Evolutionary conservation across 2,329 filamentous ascomycete genomes (phyloP), one percentile per base, ranked within the genome.

Genomic region (Ophiostoma montium): DNA sequence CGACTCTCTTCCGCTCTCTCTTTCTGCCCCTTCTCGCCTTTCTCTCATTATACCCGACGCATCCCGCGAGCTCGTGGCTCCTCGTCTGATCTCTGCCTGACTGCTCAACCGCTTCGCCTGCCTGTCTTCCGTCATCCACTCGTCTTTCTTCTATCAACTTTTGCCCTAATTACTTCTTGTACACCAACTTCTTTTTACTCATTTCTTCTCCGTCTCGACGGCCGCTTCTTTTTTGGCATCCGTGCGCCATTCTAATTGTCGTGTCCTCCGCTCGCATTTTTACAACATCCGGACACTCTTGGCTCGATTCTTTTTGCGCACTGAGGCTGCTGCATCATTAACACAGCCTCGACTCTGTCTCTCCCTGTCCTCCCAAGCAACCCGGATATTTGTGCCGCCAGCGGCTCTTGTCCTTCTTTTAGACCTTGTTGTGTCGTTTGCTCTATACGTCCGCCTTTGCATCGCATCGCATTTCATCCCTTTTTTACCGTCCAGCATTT

Each of bases 321-420:
- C 45, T 50, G 49, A 47, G 45, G 49, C 49, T 48, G 49, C 49
- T 35, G 49, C 49, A 50, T 47, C 13, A 4, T 42, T 16, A 30
- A 16, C 15, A 30, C n/a, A 23, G 39, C 23, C 9, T 42, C 23
- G 23, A 13, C 16, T 42, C 7, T 9, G 5, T 38, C 47, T 42
- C 35, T 42, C 12, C 31, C 16, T 41, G 44, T 36, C 31, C 10
- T 38, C 16, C 35, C 30, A 35, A 18, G 31, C 16, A 23, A 30
- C 15, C 23, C 21, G 39, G 39, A 42, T 42, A 13, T 42, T 15
- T 42, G n/a, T n/a, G 13, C 23, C 39, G 23, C 39, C 21, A 42
- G 39, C 39, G 39, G 39, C 39, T 27, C 39, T 42, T 23, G 39
- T 30, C 23, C 23, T 42, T 30, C 23, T 15, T 42, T 23, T 42